These are phyloP conservation scores for Solanum lycopersicoides DNA, from an alignment of 257 asterid genomes.

Conservation along the genomic window DNA sequence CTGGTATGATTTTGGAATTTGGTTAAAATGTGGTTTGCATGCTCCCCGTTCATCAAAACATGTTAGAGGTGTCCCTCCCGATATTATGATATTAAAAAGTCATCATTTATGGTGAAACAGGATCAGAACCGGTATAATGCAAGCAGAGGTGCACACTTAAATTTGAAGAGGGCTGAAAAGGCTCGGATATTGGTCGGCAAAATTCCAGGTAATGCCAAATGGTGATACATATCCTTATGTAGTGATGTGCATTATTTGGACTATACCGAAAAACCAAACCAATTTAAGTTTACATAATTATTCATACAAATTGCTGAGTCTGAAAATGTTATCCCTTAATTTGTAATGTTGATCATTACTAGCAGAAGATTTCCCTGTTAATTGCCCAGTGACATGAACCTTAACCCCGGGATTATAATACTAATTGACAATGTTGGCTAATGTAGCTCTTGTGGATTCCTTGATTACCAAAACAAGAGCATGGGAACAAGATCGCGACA, in stretches of 20 bases:
- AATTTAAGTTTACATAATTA: neutral
- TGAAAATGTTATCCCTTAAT: neutral
- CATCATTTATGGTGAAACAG: constrained; percentile 24
- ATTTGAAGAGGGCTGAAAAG: constrained; percentile 74
- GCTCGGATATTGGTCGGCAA: constrained; percentile 53
- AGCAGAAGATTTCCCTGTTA: neutral
- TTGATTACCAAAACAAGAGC: constrained; percentile 46
- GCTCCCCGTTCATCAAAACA: neutral
- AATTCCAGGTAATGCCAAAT: constrained; percentile 41
- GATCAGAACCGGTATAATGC: constrained; percentile 68
- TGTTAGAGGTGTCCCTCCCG: neutral
- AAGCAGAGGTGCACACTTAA: constrained; percentile 71
- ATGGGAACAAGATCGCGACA: constrained; percentile 66
- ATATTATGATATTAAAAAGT: neutral
- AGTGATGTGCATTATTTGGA: neutral
- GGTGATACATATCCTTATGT: neutral
- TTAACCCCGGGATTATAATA: neutral
- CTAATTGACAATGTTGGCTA: neutral
- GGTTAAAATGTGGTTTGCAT: neutral
- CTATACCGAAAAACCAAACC: neutral
- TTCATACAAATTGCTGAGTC: neutral
- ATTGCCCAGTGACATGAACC: neutral
- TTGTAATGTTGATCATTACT: neutral
- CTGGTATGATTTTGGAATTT: neutral
- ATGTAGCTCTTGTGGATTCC: constrained; percentile 57